Percentiles rank a stretch among this genome's conserved stretches.
Conservation (phyloP, 208 protist species). For the Zelonia costaricensis region DNA sequence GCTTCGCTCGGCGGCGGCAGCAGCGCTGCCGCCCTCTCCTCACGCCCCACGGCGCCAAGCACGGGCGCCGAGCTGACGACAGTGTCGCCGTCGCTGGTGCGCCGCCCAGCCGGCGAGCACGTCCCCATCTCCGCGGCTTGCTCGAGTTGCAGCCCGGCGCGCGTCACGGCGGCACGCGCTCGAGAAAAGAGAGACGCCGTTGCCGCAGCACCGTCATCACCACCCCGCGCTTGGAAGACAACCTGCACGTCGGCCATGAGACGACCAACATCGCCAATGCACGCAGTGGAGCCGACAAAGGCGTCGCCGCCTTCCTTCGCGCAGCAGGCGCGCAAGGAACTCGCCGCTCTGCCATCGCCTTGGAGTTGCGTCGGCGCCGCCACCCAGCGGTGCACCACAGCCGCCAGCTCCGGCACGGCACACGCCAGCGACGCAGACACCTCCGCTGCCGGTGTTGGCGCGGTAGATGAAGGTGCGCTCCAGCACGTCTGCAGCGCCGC, state of each 20-base stretch:
- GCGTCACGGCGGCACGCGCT: slow-evolving; percentile 2
- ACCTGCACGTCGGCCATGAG: not conserved
- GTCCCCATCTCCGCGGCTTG: no score
- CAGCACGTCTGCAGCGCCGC: slow-evolving; percentile 2
- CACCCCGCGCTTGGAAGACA: not conserved
- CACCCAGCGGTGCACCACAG: not conserved
- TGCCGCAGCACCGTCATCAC: not conserved
- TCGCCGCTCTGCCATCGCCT: no score
- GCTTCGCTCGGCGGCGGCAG: no score
- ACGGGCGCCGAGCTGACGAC: no score
- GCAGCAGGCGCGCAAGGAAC: no score
- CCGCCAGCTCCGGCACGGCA: not conserved
- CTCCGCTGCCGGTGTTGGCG: not conserved
- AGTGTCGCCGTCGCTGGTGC: no score
- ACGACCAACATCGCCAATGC: not conserved
- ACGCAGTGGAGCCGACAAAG: not conserved
- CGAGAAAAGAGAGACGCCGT: not conserved
- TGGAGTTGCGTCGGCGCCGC: not conserved
- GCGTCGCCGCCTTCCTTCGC: not conserved
- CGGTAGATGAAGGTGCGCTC: not conserved
- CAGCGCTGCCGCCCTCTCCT: no score
- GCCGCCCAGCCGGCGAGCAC: no score
- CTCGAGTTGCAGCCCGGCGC: not conserved
- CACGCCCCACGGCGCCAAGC: no score
- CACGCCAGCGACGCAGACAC: not conserved